A percentile compares a stretch with the other conserved stretches of the same genome.
These are phyloP conservation scores for Coniferiporia sulphurascens DNA, from an alignment of 1,284 basidiomycete species.

Conservation along the genomic window DNA sequence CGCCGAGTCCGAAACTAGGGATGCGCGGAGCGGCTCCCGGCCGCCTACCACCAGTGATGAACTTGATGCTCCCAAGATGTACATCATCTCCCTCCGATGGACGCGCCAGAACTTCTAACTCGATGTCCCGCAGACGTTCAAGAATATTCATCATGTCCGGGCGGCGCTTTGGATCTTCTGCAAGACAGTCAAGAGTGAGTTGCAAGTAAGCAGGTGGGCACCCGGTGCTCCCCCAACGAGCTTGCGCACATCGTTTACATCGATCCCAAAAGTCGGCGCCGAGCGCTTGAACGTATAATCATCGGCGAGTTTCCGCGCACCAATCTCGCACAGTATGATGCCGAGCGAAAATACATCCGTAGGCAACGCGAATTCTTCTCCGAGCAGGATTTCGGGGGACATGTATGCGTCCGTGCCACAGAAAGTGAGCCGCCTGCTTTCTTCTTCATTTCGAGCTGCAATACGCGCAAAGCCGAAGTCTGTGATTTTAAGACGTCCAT, in stretches of 20 bases:
- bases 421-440: slow-evolving; percentile 88
- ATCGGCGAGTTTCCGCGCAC: slow-evolving; percentile 80
- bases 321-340: slow-evolving; percentile 92
- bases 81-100: slow-evolving; percentile 59
- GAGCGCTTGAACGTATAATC: slow-evolving; percentile 74
- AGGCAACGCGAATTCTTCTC: slow-evolving; percentile 86
- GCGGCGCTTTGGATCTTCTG: slow-evolving; percentile 60
- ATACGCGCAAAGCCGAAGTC: slow-evolving; percentile 96
- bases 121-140: slow-evolving; percentile 69
- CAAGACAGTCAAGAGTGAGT: slow-evolving; percentile 77
- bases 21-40: slow-evolving; percentile 63
- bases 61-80: slow-evolving; percentile 84
- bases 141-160: slow-evolving; percentile 80
- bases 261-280: slow-evolving; percentile 76
- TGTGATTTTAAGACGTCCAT: slow-evolving; percentile 92
- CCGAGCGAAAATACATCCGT: slow-evolving; percentile 95
- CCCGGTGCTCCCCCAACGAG: slow-evolving; percentile 56
- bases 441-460: slow-evolving; percentile 86
- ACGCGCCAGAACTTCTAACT: slow-evolving; percentile 72
- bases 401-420: slow-evolving; percentile 95
- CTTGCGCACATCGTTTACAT: slow-evolving; percentile 66
- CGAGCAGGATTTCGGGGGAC: slow-evolving; percentile 92
- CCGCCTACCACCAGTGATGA: slow-evolving; percentile 61
- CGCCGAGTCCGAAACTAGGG: slow-evolving; percentile 79
- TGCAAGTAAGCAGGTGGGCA: slow-evolving; percentile 78